phyloP scores from a whole-genome alignment of 1,139 yeast genomes.

The Sugiyamaella novakii region DNA sequence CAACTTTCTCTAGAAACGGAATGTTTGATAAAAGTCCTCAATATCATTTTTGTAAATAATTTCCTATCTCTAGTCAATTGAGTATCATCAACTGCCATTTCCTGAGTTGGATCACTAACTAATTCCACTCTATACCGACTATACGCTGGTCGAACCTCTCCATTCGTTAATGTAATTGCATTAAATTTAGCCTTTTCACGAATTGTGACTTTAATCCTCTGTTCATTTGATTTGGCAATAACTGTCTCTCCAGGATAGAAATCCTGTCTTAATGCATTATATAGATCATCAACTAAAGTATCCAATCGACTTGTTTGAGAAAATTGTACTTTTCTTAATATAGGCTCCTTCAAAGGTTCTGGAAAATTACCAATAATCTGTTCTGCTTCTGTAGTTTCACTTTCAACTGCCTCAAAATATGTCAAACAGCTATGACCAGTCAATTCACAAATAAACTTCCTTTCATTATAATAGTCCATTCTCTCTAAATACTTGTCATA shows the following conservation, averaged over 20 bases:
- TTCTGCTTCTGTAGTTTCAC: constrained; percentile 51
- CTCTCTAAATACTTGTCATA: constrained; percentile 69
- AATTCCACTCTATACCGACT: constrained; percentile 70
- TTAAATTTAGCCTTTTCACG: constrained; percentile 54
- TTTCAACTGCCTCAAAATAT: constrained; percentile 81
- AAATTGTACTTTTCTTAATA: constrained; percentile 79
- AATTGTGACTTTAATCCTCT: constrained; percentile 52
- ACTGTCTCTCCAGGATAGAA: constrained; percentile 92
- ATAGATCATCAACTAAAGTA: constrained; percentile 79
- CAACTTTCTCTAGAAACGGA: constrained; percentile 80
- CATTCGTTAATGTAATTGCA: constrained; percentile 46
- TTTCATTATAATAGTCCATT: constrained; percentile 46
- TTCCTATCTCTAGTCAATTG: constrained; percentile 81
- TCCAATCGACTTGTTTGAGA: constrained; percentile 84
- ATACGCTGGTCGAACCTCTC: constrained; percentile 59
- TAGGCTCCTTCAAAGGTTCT: constrained; percentile 88
- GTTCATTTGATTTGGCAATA: constrained; percentile 52
- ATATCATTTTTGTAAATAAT: constrained; percentile 84
- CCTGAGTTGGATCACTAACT: constrained; percentile 51
- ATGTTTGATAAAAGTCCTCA: constrained; percentile 84
- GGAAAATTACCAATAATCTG: constrained; percentile 85
- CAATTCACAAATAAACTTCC: constrained; percentile 90
- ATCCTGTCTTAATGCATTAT: constrained; percentile 69
- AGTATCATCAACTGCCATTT: constrained; percentile 70
- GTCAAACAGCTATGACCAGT: constrained; percentile 93